Evolutionary conservation across 2,329 filamentous ascomycete species (phyloP), one percentile per base, ranked within the genome.

Genomic region (Penicillium sp.): DNA sequence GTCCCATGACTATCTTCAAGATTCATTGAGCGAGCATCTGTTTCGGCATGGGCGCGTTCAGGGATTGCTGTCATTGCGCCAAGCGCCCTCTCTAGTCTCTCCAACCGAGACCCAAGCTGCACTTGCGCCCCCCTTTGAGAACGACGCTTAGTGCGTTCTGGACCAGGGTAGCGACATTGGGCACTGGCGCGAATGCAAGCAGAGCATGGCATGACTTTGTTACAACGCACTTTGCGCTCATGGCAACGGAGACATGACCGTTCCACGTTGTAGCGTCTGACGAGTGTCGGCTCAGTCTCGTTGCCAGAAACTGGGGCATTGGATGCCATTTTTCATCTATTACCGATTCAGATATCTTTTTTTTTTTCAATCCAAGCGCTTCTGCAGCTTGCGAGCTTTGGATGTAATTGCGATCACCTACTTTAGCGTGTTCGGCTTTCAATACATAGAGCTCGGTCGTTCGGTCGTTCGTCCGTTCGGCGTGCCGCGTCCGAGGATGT

Each of bases 171-270:
- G 11, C 24, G 47, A 52, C 61, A 63, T 24, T 26, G 11, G 21
- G 47, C 35, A 3, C 55, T 59, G 40, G 57, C 48, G n/a, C 60
- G 52, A 21, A 56, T 42, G 35, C 61, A 63, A 14, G 58, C 47
- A 35, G 59, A 28, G 49, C 61, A 63, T 12, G 61, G 61, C 12
- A 43, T 33, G 3, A 16, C 49, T 26, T 55, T 58, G 46, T 56
- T 49, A 45, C 61, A 63, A 12, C 57, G 59, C 23, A 63, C 60
- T 28, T 63, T 63, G 35, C 61, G 59, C 38, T 62, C 55, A 49
- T 63, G 59, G 42, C 61, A 63, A 40, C 56, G 59, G 38, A 61
- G 42, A 42, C 61, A 63, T 24, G 61, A 62, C 12, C 59, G 59
- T 21, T 59, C 59, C n/a, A 59, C 60, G 33, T 58, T 48, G 51